Evolutionary conservation across 192 early-diverging fungal genomes (phyloP).

Genomic region (Dispira simplex): DNA sequence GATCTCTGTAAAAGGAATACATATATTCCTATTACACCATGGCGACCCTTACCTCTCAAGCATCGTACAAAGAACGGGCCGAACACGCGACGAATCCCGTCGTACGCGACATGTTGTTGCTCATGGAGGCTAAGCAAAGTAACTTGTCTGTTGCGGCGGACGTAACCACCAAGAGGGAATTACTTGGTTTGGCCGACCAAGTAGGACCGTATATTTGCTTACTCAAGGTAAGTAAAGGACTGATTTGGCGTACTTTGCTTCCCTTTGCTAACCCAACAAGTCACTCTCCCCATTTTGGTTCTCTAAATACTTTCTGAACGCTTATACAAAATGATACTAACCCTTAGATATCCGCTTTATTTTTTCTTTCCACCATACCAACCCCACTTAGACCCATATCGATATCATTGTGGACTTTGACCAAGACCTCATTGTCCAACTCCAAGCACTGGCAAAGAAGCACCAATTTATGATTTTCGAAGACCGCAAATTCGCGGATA

Average conservation of each 20-base stretch:
- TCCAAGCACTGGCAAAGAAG: slow-evolving; percentile 57
- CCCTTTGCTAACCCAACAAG: not conserved
- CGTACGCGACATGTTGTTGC: slow-evolving; percentile 51
- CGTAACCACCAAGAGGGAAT: slow-evolving; percentile 72
- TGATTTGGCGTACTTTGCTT: not conserved
- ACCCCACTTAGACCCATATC: slow-evolving; percentile 63
- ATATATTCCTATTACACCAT: no score
- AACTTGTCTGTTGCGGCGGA: slow-evolving; percentile 89
- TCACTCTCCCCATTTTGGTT: not conserved
- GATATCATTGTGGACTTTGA: slow-evolving; percentile 94
- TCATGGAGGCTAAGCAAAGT: slow-evolving; percentile 81
- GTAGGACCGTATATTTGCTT: slow-evolving; percentile 92
- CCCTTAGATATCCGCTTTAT: not conserved
- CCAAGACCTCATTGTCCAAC: slow-evolving; percentile 51
- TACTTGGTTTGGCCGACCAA: slow-evolving; percentile 72
- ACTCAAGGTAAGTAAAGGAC: slow-evolving; percentile 48
- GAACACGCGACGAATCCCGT: slow-evolving; percentile 54
- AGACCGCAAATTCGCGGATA: slow-evolving; percentile 98
- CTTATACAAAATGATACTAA: not conserved
- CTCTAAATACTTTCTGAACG: not conserved
- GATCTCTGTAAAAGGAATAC: no score
- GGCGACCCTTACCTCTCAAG: no score
- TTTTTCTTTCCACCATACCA: not conserved
- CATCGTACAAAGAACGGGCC: slow-evolving; percentile 48
- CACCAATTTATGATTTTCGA: slow-evolving; percentile 98